phyloP scores from a whole-genome alignment of 306 rosid species.

The Echinosophora koreensis region DNA sequence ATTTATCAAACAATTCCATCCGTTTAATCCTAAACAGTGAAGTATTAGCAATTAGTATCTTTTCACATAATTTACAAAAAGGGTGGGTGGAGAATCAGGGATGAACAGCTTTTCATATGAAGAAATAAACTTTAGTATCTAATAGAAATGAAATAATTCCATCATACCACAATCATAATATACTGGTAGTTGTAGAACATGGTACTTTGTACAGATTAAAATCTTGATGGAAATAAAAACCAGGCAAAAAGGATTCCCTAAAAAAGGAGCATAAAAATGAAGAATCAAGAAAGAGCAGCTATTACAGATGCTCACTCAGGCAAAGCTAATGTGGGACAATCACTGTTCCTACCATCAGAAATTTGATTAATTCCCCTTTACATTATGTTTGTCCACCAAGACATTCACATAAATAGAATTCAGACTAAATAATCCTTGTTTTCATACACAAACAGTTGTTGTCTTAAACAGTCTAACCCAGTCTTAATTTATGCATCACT shows the following conservation, averaged over 20 bases:
- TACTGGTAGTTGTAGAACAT: constrained; percentile 22
- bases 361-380: constrained; percentile 10
- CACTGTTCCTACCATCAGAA: constrained; percentile 22
- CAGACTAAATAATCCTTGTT: no score
- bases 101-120: constrained; percentile 24
- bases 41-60: constrained; percentile 50
- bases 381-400: neutral
- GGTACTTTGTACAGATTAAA: constrained; percentile 5
- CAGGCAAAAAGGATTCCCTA: constrained; percentile 8
- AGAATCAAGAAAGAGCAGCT: constrained; percentile 7
- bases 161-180: constrained; percentile 42
- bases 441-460: no score
- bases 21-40: constrained; percentile 78
- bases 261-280: constrained; percentile 22
- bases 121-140: constrained; percentile 46
- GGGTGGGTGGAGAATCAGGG: constrained; percentile 22
- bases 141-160: constrained; percentile 44
- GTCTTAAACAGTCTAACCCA: no score
- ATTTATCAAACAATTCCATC: constrained; percentile 88
- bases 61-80: constrained; percentile 40
- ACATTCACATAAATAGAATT: no score
- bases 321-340: constrained; percentile 22
- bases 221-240: constrained; percentile 19
- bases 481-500: no score
- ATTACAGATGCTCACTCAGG: constrained; percentile 18